A percentile compares a stretch with the other conserved stretches of the same genome.
Conservation (phyloP, 2,329 filamentous ascomycete species). For the Nakataea oryzae region DNA sequence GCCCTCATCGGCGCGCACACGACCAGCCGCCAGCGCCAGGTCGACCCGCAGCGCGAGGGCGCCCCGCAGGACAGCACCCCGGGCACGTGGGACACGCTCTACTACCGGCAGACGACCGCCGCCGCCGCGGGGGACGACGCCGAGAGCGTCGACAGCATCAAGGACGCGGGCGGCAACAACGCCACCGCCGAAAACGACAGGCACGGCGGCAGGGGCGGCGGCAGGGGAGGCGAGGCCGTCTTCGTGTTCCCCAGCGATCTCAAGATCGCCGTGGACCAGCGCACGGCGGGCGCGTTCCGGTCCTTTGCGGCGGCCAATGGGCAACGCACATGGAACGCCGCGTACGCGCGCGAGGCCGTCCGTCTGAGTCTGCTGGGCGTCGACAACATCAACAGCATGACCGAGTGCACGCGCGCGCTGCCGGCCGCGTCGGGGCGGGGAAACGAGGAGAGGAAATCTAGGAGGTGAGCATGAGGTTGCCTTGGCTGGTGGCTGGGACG, state of each 20-base stretch:
- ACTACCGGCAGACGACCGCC: conserved; percentile 30
- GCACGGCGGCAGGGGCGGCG: neutral
- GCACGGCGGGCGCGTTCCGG: conserved; percentile 23
- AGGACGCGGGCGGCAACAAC: neutral
- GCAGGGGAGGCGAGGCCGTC: conserved; percentile 16
- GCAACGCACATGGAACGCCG: conserved; percentile 13
- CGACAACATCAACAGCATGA: conserved; percentile 43
- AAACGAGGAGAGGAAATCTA: neutral
- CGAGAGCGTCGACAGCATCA: neutral
- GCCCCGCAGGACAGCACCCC: conserved; percentile 35
- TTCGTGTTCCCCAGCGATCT: conserved; percentile 30
- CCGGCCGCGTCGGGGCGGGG: conserved; percentile 14
- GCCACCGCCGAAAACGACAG: neutral
- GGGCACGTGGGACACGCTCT: conserved; percentile 36
- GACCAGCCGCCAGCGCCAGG: conserved; percentile 32
- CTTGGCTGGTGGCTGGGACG: too few species aligned
- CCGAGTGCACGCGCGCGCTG: conserved; percentile 43
- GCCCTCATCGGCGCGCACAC: conserved; percentile 45
- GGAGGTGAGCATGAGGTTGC: too few species aligned
- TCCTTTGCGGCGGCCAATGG: conserved; percentile 21
- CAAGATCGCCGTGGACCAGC: conserved; percentile 23
- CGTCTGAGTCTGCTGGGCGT: conserved; percentile 43
- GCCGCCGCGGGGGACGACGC: conserved; percentile 7
- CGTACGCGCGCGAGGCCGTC: conserved; percentile 40
- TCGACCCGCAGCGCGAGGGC: conserved; percentile 24